Conservation (phyloP, 148 eudicot species). For the Camellia granthamiana region DNA sequence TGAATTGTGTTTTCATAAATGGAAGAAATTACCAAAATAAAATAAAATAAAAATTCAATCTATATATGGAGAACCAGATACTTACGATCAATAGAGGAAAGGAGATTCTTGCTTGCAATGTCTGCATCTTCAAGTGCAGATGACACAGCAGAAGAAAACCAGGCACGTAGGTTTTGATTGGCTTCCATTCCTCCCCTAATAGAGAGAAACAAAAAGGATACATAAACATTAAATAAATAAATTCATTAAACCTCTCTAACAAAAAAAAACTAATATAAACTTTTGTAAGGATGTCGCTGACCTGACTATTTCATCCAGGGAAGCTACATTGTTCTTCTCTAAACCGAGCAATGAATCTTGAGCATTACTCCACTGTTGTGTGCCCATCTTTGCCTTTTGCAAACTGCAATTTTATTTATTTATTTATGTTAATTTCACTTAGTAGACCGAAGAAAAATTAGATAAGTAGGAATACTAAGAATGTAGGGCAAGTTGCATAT, state of each 20-base stretch:
- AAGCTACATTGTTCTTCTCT: constrained; percentile 79
- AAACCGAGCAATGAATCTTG: constrained; percentile 76
- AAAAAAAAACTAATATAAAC: background rate
- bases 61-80: background rate
- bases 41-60: background rate
- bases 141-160: constrained; percentile 75
- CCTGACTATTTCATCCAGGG: constrained; percentile 78
- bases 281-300: constrained; percentile 24
- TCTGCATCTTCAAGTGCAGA: constrained; percentile 72
- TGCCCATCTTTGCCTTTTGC: constrained; percentile 71
- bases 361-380: constrained; percentile 85
- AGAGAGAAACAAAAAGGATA: background rate
- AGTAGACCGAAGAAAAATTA: background rate
- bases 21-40: background rate
- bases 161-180: constrained; percentile 61
- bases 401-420: constrained; percentile 42
- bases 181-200: constrained; percentile 80
- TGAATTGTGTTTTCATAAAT: background rate
- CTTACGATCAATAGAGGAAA: constrained; percentile 78
- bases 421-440: background rate
- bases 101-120: constrained; percentile 69
- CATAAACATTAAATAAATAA: background rate
- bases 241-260: background rate
- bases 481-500: constrained; percentile 13
- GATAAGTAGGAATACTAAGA: background rate